phyloP scores from a whole-genome alignment of 2,329 filamentous ascomycete species.

The Hypoxylon sp. region DNA sequence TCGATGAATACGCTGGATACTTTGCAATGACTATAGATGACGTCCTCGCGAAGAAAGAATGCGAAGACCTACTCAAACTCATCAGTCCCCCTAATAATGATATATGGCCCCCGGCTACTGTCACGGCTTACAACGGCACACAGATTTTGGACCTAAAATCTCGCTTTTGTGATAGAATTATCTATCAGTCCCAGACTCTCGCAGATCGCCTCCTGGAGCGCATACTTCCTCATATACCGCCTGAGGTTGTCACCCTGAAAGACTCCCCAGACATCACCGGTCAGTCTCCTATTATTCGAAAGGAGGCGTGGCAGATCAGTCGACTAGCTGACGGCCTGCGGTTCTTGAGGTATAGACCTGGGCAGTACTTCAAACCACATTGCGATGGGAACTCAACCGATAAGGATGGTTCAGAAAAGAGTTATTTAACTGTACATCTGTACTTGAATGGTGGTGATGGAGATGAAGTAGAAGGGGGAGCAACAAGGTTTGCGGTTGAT shows the following conservation, averaged over 20 bases:
- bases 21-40: constrained; percentile 30
- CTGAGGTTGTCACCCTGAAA: constrained; percentile 21
- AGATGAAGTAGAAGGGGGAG: constrained; percentile 26
- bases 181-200: constrained; percentile 23
- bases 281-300: constrained; percentile 23
- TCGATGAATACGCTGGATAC: constrained; percentile 18
- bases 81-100: constrained; percentile 10
- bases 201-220: constrained; percentile 25
- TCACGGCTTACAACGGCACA: constrained; percentile 20
- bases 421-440: constrained; percentile 29
- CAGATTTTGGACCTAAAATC: constrained; percentile 11
- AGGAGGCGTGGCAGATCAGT: constrained; percentile 28
- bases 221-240: constrained; percentile 25
- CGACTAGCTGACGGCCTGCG: constrained; percentile 24
- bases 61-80: constrained; percentile 17
- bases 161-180: constrained; percentile 23
- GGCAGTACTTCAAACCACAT: constrained; percentile 30
- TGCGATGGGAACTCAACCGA: constrained; percentile 21
- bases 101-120: constrained; percentile 18
- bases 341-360: constrained; percentile 30
- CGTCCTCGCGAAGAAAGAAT: constrained; percentile 18
- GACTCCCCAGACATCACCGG: constrained; percentile 26
- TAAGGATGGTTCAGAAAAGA: constrained; percentile 17
- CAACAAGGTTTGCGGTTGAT: constrained; percentile 26
- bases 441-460: constrained; percentile 25